Conservation (phyloP, 768 basidiomycete genomes). For the Sporobolomyces roseus region DNA sequence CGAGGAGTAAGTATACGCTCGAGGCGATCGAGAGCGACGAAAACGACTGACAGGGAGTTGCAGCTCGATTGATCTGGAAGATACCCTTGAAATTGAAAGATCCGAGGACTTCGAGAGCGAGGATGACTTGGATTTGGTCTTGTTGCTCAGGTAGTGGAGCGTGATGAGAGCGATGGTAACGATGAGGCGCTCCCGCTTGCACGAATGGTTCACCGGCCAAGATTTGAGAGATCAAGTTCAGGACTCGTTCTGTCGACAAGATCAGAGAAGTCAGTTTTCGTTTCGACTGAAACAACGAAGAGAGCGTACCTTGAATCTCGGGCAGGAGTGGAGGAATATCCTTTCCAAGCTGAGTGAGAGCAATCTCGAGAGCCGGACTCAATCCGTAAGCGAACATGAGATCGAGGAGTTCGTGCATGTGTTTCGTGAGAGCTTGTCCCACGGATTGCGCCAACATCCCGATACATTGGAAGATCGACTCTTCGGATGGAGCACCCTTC, state of each 20-base stretch:
- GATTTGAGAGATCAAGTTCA: constrained; percentile 76
- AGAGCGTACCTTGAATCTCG: constrained; percentile 75
- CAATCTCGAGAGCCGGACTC: constrained; percentile 79
- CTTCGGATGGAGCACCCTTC: constrained; percentile 66
- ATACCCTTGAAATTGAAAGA: constrained; percentile 90
- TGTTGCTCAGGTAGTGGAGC: constrained; percentile 13
- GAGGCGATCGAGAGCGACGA: neutral
- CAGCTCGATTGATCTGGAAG: constrained; percentile 35
- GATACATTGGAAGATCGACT: constrained; percentile 94
- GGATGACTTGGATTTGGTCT: constrained; percentile 51
- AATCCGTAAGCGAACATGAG: constrained; percentile 92
- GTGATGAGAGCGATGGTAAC: constrained; percentile 48
- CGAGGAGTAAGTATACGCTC: neutral
- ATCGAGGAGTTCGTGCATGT: constrained; percentile 93
- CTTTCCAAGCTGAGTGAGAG: constrained; percentile 74
- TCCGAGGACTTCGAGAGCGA: constrained; percentile 81
- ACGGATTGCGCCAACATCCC: constrained; percentile 93
- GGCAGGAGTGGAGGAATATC: constrained; percentile 84
- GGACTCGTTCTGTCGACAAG: constrained; percentile 66
- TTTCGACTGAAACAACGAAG: too few species aligned
- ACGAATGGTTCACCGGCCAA: constrained; percentile 80
- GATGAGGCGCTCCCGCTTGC: constrained; percentile 74
- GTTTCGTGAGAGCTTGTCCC: constrained; percentile 89
- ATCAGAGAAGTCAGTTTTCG: neutral
- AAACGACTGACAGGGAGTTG: neutral